Conservation (phyloP, 768 basidiomycete genomes). For the Naganishia kalamii region DNA sequence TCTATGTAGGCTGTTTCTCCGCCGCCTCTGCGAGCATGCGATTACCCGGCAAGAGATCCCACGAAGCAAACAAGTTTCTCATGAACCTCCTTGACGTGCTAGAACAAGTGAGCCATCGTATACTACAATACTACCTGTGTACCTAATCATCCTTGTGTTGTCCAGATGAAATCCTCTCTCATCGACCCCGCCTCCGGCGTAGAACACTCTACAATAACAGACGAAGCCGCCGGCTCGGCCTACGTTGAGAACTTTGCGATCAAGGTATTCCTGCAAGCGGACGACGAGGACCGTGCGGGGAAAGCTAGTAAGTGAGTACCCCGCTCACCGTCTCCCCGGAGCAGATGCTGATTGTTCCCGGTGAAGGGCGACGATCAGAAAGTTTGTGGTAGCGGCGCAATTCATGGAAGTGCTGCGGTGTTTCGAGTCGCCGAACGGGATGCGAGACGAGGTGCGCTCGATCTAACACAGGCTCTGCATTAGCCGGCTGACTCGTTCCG, state of each 20-base stretch:
- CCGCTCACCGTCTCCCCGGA: too few species aligned
- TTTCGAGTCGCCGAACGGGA: constrained; percentile 41
- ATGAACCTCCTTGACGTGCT: constrained; percentile 67
- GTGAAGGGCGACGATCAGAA: constrained; percentile 75
- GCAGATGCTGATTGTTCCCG: neutral
- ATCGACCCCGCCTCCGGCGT: constrained; percentile 49
- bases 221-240: constrained; percentile 73
- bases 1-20: constrained; percentile 71
- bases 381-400: constrained; percentile 88
- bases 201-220: constrained; percentile 64
- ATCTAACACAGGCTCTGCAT: neutral
- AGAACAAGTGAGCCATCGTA: constrained; percentile 52
- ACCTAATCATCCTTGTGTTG: too few species aligned
- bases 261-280: constrained; percentile 77
- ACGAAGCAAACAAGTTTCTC: constrained; percentile 65
- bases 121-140: neutral
- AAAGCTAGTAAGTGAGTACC: constrained; percentile 62
- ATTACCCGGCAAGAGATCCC: constrained; percentile 53
- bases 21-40: constrained; percentile 78
- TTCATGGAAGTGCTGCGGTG: constrained; percentile 79
- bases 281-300: constrained; percentile 80
- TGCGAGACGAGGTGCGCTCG: constrained; percentile 44
- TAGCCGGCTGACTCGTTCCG: neutral
- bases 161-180: constrained; percentile 65
- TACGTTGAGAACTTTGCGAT: constrained; percentile 94